phyloP scores from a whole-genome alignment of 1,284 basidiomycete genomes.

The Cystobasidium sp. region DNA sequence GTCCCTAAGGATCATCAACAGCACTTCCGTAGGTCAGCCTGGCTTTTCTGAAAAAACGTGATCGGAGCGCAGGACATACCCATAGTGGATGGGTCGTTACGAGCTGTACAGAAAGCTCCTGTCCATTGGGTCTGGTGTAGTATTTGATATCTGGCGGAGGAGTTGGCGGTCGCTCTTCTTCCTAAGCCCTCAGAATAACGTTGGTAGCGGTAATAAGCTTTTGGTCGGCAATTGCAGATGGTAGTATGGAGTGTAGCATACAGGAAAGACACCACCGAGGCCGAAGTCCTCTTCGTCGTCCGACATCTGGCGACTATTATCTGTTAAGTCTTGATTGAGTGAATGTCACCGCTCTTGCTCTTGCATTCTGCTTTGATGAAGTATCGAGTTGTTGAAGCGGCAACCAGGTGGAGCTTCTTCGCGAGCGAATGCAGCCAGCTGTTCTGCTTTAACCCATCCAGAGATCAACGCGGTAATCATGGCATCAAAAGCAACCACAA shows the following conservation, averaged over 20 bases:
- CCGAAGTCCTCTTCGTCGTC: conserved; percentile 56
- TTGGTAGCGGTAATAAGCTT: not conserved
- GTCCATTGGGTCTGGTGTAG: conserved; percentile 43
- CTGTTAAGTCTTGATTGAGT: not conserved
- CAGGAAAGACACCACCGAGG: conserved; percentile 58
- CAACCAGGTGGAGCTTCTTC: too few species aligned
- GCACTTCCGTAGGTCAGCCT: not conserved
- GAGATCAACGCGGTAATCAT: not conserved
- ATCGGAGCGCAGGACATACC: conserved; percentile 44
- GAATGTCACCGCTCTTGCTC: not conserved
- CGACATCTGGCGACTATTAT: not conserved
- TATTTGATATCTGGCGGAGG: conserved; percentile 47
- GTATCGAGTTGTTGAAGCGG: too few species aligned
- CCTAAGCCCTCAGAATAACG: conserved; percentile 38
- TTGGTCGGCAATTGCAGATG: not conserved
- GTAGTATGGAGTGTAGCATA: conserved; percentile 46
- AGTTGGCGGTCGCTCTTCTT: conserved; percentile 48
- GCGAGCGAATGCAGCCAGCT: not conserved
- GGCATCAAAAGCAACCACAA: conserved; percentile 39
- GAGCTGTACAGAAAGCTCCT: conserved; percentile 48
- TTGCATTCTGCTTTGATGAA: not conserved
- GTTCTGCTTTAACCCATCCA: conserved; percentile 9
- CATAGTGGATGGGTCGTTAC: conserved; percentile 52
- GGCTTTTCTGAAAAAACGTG: not conserved
- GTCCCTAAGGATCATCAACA: conserved; percentile 42